Evolutionary conservation across 257 asterid genomes (phyloP), one percentile per base, ranked within the genome.

Genomic region (Solanum pimpinellifolium): DNA sequence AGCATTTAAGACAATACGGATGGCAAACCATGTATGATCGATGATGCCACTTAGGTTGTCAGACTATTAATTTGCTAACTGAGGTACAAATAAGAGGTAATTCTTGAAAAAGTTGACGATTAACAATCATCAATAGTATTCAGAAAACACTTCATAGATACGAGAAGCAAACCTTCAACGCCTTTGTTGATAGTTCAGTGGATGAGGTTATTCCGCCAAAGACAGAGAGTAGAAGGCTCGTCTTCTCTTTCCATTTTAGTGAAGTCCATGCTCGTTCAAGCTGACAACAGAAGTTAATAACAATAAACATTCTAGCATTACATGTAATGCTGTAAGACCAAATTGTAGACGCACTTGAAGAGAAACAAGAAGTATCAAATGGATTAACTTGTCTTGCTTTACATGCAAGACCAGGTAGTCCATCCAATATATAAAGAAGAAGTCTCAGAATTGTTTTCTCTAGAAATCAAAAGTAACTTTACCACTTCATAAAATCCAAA

Each of bases 181-280:
- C 90, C 85, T 88, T 91, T 75, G 46, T 83, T 62, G 96, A 92
- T 62, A 90, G 85, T 83, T 95, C 91, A 21, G 92, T 81, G 2
- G 95, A 85, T 62, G 97, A 92, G 65, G 95, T 83, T 88, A 96
- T 91, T 90, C 97, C 99, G 33, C 92, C 90, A 82, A 94, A 7
- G 44, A 95, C 94, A 42, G 96, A 83, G 72, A 88, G 88, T 84
- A 95, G 86, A 21, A 95, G 91, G 89, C 90, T 95, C 85, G 92
- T 88, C 92, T 96, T 96, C 90, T 96, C 99, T 84, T 92, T 92
- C 98, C 94, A 92, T 70, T 85, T 92, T 82, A 96, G 88, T 46
- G 98, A 93, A 87, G 89, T 93, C 99, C 99, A 96, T 13, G 99
- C 98, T 90, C 97, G 93, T 89, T 94, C 97, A 65, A 96, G 98